Evolutionary conservation across 805 yeast species (phyloP).

Genomic region (Metschnikowia drakensbergensis): DNA sequence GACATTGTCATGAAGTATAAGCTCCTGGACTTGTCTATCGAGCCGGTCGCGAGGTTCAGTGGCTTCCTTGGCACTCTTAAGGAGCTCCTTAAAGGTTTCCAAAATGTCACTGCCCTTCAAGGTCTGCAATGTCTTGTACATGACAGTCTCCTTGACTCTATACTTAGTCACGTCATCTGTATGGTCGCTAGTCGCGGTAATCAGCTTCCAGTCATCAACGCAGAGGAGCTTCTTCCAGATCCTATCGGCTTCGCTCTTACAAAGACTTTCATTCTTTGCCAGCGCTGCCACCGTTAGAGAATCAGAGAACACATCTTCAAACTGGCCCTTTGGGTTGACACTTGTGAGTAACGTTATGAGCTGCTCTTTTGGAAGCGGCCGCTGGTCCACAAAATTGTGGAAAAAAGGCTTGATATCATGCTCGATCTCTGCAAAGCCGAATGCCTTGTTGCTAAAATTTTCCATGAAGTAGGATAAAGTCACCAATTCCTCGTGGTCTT

Average conservation of each 20-base stretch:
- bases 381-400: constrained; percentile 31
- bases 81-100: constrained; percentile 12
- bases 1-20: constrained; percentile 18
- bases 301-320: constrained; percentile 25
- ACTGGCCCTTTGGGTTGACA: constrained; percentile 29
- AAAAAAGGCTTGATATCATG: constrained; percentile 24
- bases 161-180: constrained; percentile 41
- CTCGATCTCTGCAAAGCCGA: constrained; percentile 4
- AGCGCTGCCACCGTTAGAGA: constrained; percentile 53
- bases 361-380: constrained; percentile 40
- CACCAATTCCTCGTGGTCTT: constrained; percentile 23
- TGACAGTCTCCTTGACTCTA: constrained; percentile 37
- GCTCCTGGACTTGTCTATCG: constrained; percentile 14
- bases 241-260: constrained; percentile 20
- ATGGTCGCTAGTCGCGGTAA: constrained; percentile 33
- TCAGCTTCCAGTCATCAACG: constrained; percentile 49
- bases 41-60: constrained; percentile 4
- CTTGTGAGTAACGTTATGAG: constrained; percentile 52
- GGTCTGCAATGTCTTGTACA: constrained; percentile 40
- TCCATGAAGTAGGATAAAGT: constrained; percentile 26
- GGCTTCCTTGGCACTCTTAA: constrained; percentile 4
- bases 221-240: constrained; percentile 60
- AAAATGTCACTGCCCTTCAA: constrained; percentile 6
- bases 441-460: constrained; percentile 14
- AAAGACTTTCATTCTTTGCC: constrained; percentile 24